phyloP scores from a whole-genome alignment of 495 filamentous ascomycete genomes.

The Podospora tetraspora region DNA sequence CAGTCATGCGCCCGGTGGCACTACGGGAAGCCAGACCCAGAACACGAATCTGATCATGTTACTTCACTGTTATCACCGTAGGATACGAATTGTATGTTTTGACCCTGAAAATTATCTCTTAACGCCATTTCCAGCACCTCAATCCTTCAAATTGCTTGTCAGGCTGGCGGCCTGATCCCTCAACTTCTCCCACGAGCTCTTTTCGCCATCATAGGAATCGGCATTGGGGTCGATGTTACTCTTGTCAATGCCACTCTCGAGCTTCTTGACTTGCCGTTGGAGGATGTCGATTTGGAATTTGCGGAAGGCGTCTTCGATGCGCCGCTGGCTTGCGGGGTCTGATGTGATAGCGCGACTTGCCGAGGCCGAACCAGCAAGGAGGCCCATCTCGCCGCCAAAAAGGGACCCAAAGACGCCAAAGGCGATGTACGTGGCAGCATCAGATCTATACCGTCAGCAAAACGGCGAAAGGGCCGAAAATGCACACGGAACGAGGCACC shows the following conservation, averaged over 20 bases:
- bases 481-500: neutral
- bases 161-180: constrained; percentile 13
- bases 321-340: constrained; percentile 49
- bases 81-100: neutral
- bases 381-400: constrained; percentile 58
- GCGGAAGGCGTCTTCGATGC: constrained; percentile 61
- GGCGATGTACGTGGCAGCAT: constrained; percentile 59
- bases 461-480: neutral
- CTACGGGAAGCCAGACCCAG: neutral
- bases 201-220: neutral
- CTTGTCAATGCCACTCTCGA: constrained; percentile 41
- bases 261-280: constrained; percentile 48
- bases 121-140: neutral
- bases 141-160: constrained; percentile 10
- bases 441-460: constrained; percentile 35
- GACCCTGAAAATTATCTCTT: neutral
- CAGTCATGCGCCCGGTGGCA: neutral
- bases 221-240: neutral
- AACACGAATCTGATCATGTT: neutral
- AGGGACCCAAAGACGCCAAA: constrained; percentile 57
- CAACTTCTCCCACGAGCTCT: constrained; percentile 15
- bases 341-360: constrained; percentile 46
- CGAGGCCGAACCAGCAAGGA: constrained; percentile 50
- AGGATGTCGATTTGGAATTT: constrained; percentile 58
- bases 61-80: neutral